Evolutionary conservation across 345 rosid genomes (phyloP), one percentile per base, ranked within the genome.

Genomic region (Durio zibethinus): DNA sequence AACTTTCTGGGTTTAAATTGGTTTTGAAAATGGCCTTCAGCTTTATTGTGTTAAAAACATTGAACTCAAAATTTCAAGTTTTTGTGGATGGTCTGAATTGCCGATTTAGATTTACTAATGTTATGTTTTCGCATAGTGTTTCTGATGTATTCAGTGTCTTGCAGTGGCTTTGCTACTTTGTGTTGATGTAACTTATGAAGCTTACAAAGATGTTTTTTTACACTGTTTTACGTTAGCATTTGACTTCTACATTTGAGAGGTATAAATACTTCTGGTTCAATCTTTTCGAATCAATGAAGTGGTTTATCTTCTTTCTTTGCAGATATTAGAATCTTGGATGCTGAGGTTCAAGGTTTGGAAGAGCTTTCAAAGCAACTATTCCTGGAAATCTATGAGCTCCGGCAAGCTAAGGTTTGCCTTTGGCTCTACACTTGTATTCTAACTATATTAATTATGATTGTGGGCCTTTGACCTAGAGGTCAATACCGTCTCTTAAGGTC

Each of bases 301-400:
- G 11, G 35, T 69, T 27, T 6, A 42, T 74, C 38, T 43, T 31
- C 68, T 76, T 75, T 54, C 76, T 75, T 35, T 73, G 62, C 77
- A 96, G 99, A 93, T 80, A 89, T 93, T 63, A 92, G 88, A 84
- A 90, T 62, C 80, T 82, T 93, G 94, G 98, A 93, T 73, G 97
- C 93, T 8, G 99, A 96, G 91, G 97, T 93, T 66, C 94, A 90
- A 82, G 94, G 92, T 63, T 85, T 93, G 67, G 99, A 93, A 78
- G 99, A 93, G 86, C 92, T 96, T 33, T 96, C 99, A 35, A 96
- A 93, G 91, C 99, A 96, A 84, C 88, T 96, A 35, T 96, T 96
- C 86, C 80, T 96, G 88, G 99, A 96, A 84, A 93, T 96, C 53
- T 96, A 91, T 82, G 99, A 96, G 87, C 98, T 96, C 85, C 97